phyloP scores from a whole-genome alignment of 306 rosid species.

The Acacia melanoxylon region DNA sequence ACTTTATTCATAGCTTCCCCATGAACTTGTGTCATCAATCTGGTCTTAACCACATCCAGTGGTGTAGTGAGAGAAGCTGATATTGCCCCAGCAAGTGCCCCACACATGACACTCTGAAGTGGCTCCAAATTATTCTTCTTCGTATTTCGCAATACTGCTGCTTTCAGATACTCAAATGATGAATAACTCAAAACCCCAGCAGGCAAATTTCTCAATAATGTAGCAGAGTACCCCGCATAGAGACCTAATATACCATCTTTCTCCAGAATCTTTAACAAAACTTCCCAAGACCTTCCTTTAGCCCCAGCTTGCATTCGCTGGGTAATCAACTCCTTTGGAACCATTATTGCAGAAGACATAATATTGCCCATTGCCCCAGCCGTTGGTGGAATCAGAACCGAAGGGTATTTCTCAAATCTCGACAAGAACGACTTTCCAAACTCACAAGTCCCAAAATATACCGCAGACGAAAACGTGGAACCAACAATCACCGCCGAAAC shows the following conservation, averaged over 20 bases:
- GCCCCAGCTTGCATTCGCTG: slow-evolving; percentile 93
- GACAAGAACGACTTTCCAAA: slow-evolving; percentile 72
- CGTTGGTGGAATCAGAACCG: slow-evolving; percentile 67
- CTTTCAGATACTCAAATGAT: slow-evolving; percentile 82
- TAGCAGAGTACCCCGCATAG: slow-evolving; percentile 80
- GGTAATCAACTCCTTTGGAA: slow-evolving; percentile 86
- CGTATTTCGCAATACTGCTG: slow-evolving; percentile 52
- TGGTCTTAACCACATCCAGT: slow-evolving; percentile 87
- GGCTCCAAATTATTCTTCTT: slow-evolving; percentile 55
- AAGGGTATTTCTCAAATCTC: slow-evolving; percentile 50
- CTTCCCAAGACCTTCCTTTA: slow-evolving; percentile 73
- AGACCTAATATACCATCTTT: slow-evolving; percentile 82
- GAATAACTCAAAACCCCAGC: slow-evolving; percentile 93
- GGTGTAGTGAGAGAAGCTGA: slow-evolving; percentile 91
- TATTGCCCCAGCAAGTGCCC: slow-evolving; percentile 89
- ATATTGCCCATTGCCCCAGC: slow-evolving; percentile 94
- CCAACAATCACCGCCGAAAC: slow-evolving; percentile 85
- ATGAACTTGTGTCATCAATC: slow-evolving; percentile 83
- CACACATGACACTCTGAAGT: slow-evolving; percentile 78
- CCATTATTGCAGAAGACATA: slow-evolving; percentile 84
- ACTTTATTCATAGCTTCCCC: slow-evolving; percentile 56
- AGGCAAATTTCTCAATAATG: slow-evolving; percentile 73
- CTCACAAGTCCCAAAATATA: slow-evolving; percentile 90
- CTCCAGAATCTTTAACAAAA: slow-evolving; percentile 53
- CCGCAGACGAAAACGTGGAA: slow-evolving; percentile 83